Percentiles rank a stretch among this genome's conserved stretches.
Conservation (phyloP, 495 filamentous ascomycete species). For the Lepraria neglecta region DNA sequence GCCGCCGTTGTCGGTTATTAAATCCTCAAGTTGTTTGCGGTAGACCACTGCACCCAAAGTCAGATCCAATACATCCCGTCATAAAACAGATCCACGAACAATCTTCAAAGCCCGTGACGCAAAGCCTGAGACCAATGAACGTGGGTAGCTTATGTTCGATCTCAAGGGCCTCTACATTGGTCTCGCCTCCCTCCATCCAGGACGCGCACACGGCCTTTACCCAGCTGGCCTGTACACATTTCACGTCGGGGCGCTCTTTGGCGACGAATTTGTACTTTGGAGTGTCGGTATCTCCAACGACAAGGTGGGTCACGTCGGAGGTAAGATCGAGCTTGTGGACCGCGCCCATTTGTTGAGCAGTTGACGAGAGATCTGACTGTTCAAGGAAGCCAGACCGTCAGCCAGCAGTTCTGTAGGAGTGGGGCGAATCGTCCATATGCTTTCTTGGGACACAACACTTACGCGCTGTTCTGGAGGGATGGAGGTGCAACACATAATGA, state of each 20-base stretch:
- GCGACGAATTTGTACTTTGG: conserved; percentile 95
- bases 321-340: conserved; percentile 85
- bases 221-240: conserved; percentile 71
- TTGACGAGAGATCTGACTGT: conserved; percentile 62
- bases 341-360: conserved; percentile 79
- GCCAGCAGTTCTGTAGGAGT: conserved; percentile 9
- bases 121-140: conserved; percentile 63
- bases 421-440: conserved; percentile 21
- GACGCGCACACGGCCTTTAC: conserved; percentile 71
- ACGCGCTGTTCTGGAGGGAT: conserved; percentile 77
- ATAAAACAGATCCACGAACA: conserved; percentile 43
- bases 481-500: conserved; percentile 87
- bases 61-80: conserved; percentile 14
- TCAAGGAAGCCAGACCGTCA: background rate
- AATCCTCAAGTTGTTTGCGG: conserved; percentile 60
- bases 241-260: conserved; percentile 76
- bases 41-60: conserved; percentile 48
- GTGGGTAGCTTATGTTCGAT: conserved; percentile 52
- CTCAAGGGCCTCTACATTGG: conserved; percentile 65
- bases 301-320: conserved; percentile 87
- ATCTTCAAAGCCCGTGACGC: conserved; percentile 86
- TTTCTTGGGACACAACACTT: conserved; percentile 31
- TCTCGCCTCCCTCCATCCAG: conserved; percentile 78
- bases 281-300: conserved; percentile 81
- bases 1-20: conserved; percentile 62